Conservation (phyloP, 768 basidiomycete genomes). For the Jaapia argillacea region DNA sequence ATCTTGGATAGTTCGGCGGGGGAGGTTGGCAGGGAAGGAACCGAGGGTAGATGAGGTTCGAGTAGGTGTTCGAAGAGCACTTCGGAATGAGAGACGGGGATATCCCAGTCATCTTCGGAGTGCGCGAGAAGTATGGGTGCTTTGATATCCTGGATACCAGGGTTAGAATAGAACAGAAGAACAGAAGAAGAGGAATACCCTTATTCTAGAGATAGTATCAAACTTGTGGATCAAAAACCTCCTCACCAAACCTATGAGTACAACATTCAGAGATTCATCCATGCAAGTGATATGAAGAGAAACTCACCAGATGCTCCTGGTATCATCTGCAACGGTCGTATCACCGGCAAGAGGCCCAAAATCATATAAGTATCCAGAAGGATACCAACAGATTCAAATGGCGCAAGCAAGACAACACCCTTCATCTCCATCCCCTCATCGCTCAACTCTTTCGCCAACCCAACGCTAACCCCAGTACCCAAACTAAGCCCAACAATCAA, state of each 20-base stretch:
- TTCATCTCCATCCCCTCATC: conserved; percentile 27
- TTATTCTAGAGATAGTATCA: conserved; percentile 51
- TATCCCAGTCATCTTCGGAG: conserved; percentile 65
- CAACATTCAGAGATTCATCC: conserved; percentile 2
- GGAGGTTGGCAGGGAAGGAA: conserved; percentile 26
- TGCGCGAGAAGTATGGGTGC: conserved; percentile 66
- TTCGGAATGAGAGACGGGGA: conserved; percentile 59
- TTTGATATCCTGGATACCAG: conserved; percentile 45
- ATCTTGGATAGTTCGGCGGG: conserved; percentile 14
- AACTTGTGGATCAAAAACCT: conserved; percentile 47
- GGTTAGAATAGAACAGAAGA: not conserved
- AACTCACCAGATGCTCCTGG: conserved; percentile 56
- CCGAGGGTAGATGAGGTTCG: conserved; percentile 47
- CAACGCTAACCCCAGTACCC: conserved; percentile 68
- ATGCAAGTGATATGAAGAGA: conserved; percentile 1
- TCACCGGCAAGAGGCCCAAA: conserved; percentile 55
- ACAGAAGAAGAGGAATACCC: conserved; percentile 25
- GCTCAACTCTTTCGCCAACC: conserved; percentile 28
- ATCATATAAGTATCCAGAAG: conserved; percentile 62
- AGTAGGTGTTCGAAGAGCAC: conserved; percentile 60
- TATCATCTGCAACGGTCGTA: conserved; percentile 58
- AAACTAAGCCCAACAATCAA: conserved; percentile 81
- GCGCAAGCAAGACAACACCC: conserved; percentile 30
- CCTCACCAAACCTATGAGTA: conserved; percentile 37
- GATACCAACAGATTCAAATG: conserved; percentile 25